These are phyloP conservation scores for Scutellaria baicalensis DNA, from an alignment of 257 asterid species.

Conservation along the genomic window DNA sequence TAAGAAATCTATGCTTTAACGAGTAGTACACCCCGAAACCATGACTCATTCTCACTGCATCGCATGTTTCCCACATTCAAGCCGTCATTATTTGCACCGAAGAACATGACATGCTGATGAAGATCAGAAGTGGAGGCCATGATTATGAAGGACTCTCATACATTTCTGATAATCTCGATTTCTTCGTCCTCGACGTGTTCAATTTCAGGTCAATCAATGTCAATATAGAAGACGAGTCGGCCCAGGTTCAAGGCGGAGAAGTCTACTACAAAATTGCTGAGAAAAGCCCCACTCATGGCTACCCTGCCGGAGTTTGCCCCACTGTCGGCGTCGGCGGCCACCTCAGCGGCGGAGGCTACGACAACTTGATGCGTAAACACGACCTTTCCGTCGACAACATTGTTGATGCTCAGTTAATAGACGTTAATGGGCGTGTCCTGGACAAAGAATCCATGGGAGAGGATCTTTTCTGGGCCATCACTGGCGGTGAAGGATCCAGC, in stretches of 20 bases:
- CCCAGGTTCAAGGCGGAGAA: conserved; percentile 35
- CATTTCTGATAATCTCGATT: conserved; percentile 17
- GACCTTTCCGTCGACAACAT: conserved; percentile 38
- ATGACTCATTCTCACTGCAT: conserved; percentile 31
- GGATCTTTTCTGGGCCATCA: conserved; percentile 44
- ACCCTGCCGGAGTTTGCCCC: conserved; percentile 39
- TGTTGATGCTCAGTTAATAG: conserved; percentile 27
- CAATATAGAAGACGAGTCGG: conserved; percentile 25
- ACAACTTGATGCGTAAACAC: conserved; percentile 37
- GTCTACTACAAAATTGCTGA: conserved; percentile 26
- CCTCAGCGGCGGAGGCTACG: conserved; percentile 39
- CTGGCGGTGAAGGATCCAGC: conserved; percentile 26
- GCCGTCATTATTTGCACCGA: conserved; percentile 32
- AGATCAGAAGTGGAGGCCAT: conserved; percentile 40
- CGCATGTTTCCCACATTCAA: conserved; percentile 42
- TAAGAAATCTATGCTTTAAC: conserved; percentile 39
- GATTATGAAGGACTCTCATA: conserved; percentile 42
- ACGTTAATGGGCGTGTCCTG: conserved; percentile 26
- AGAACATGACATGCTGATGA: conserved; percentile 33
- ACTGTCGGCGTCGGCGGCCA: conserved; percentile 42
- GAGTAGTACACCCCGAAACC: conserved; percentile 42
- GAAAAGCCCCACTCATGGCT: conserved; percentile 24
- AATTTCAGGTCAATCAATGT: conserved; percentile 25
- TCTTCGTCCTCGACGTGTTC: conserved; percentile 40
- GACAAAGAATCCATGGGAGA: conserved; percentile 39